These are phyloP conservation scores for Acacia pycnantha DNA, from an alignment of 331 rosid genomes.

Conservation along the genomic window DNA sequence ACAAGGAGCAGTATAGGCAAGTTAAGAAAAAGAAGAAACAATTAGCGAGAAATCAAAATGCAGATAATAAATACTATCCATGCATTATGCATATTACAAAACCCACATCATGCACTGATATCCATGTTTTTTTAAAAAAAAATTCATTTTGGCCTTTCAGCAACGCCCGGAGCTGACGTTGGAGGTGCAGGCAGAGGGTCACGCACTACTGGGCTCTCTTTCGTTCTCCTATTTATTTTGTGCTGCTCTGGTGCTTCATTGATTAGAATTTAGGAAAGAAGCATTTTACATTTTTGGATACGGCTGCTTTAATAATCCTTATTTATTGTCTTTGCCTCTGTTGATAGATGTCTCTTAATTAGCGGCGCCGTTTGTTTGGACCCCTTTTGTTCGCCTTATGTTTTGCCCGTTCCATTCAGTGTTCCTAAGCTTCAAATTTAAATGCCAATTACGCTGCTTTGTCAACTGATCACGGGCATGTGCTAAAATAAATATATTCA, in stretches of 20 bases:
- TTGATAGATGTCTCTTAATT: background rate
- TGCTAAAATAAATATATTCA: background rate
- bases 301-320: background rate
- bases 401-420: background rate
- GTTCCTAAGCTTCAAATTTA: background rate
- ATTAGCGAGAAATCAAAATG: background rate
- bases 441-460: background rate
- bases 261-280: constrained; percentile 8
- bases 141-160: background rate
- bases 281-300: background rate
- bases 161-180: background rate
- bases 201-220: constrained; percentile 26
- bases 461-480: background rate
- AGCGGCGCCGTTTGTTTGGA: background rate
- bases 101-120: background rate
- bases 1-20: background rate
- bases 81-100: background rate
- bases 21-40: background rate
- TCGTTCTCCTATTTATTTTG: constrained; percentile 34
- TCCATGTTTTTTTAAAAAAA: background rate
- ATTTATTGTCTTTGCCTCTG: background rate
- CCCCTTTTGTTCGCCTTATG: background rate
- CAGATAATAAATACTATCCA: background rate
- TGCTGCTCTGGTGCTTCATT: constrained; percentile 22
- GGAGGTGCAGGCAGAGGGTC: constrained; percentile 31